Percentiles rank a stretch among this genome's conserved stretches.
These are phyloP conservation scores for Punica granatum DNA, from an alignment of 345 rosid genomes.

Conservation along the genomic window DNA sequence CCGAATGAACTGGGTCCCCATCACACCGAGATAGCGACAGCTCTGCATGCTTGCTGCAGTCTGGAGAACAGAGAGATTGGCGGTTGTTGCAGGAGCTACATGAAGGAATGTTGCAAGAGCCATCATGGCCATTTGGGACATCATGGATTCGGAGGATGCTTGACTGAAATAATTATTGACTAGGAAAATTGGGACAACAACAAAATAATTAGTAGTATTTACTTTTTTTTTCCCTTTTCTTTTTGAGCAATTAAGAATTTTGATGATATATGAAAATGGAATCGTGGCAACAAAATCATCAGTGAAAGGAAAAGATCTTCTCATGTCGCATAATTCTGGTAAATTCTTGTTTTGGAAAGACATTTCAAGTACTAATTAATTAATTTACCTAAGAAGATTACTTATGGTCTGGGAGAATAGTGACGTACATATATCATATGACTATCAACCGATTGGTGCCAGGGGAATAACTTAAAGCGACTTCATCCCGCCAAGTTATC, in stretches of 20 bases:
- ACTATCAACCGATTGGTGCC: too few species aligned
- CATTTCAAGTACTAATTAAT: too few species aligned
- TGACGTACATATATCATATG: not conserved
- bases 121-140: constrained; percentile 24
- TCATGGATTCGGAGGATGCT: constrained; percentile 20
- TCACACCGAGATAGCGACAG: not conserved
- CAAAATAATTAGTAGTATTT: not conserved
- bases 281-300: not conserved
- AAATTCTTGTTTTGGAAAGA: too few species aligned
- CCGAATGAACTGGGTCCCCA: not conserved
- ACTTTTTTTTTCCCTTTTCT: not conserved
- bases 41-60: constrained; percentile 14
- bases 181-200: not conserved
- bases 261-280: not conserved
- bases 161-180: constrained; percentile 29
- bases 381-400: too few species aligned
- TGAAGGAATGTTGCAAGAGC: constrained; percentile 29
- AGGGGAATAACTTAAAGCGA: too few species aligned
- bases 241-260: not conserved
- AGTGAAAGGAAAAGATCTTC: not conserved
- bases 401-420: too few species aligned
- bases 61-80: constrained; percentile 29
- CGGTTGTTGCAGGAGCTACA: constrained; percentile 41
- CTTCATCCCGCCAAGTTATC: not conserved
- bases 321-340: not conserved